These are phyloP conservation scores for Fraxinus baroniana DNA, from an alignment of 305 asterid species.

Conservation along the genomic window DNA sequence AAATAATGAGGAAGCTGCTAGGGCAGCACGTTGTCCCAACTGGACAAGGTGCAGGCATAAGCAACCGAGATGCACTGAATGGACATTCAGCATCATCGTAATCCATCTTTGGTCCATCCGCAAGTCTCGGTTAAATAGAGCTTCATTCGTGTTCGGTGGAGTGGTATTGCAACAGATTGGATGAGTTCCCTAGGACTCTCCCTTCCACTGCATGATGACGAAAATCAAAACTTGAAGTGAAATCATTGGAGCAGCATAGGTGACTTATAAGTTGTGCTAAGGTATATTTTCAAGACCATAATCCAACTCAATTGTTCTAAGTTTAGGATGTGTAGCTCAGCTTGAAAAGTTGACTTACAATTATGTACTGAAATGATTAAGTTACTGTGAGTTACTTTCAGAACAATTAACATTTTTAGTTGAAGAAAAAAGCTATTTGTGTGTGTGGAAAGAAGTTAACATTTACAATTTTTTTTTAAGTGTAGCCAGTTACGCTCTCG, in stretches of 20 bases:
- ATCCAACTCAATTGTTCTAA: neutral
- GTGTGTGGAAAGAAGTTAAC: neutral
- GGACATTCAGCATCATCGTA: conserved; percentile 29
- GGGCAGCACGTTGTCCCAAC: conserved; percentile 51
- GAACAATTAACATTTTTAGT: neutral
- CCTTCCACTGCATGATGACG: conserved; percentile 39
- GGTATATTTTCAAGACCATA: neutral
- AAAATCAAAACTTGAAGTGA: conserved; percentile 20
- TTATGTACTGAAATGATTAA: neutral
- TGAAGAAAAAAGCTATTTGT: neutral
- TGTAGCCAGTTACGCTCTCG: neutral
- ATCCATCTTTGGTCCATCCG: conserved; percentile 27
- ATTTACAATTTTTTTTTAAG: neutral
- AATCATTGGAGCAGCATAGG: neutral
- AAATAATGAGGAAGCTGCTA: conserved; percentile 39
- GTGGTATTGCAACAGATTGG: conserved; percentile 38
- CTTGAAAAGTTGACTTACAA: neutral
- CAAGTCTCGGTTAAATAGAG: conserved; percentile 46
- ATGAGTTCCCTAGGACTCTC: conserved; percentile 52
- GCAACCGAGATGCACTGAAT: conserved; percentile 59
- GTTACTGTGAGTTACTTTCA: neutral
- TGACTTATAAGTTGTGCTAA: neutral
- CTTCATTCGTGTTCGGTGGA: conserved; percentile 40
- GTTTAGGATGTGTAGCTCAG: neutral
- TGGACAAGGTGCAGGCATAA: conserved; percentile 93